Evolutionary conservation across 23 red algal genomes (phyloP).

Genomic region (Gracilaria domingensis): DNA sequence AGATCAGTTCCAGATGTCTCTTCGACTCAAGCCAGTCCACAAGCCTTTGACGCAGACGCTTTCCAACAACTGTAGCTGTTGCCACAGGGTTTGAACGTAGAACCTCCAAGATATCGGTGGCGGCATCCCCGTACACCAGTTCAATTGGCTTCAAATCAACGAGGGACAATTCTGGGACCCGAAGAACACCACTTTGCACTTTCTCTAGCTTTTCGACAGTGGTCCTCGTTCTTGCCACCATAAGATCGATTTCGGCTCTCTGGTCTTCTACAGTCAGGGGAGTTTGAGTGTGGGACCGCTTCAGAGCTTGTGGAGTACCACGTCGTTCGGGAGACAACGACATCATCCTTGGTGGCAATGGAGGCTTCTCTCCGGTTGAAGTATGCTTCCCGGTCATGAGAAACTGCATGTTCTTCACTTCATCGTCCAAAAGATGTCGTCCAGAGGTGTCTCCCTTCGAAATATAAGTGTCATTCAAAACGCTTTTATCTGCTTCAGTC

Average conservation of each 20-base stretch:
- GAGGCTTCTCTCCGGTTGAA: neutral
- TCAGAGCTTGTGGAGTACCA: conserved; percentile 22
- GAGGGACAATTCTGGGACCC: neutral
- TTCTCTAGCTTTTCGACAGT: conserved; percentile 25
- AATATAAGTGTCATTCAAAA: conserved; percentile 47
- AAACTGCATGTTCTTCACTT: neutral
- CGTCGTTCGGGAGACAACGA: neutral
- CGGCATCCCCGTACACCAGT: conserved; percentile 38
- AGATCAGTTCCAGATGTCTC: conserved; percentile 48
- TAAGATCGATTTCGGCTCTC: conserved; percentile 39
- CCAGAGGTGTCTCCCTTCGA: conserved; percentile 19
- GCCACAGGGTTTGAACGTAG: conserved; percentile 40
- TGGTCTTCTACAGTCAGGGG: conserved; percentile 52
- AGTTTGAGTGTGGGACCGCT: neutral
- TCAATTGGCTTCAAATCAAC: conserved; percentile 72
- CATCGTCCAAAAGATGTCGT: conserved; percentile 11
- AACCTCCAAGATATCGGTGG: conserved; percentile 52
- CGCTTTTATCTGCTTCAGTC: conserved; percentile 29
- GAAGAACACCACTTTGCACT: conserved; percentile 13
- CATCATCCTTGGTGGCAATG: neutral
- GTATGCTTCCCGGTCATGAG: neutral
- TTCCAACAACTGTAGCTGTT: conserved; percentile 36
- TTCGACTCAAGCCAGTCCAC: conserved; percentile 47
- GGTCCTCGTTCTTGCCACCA: conserved; percentile 4
- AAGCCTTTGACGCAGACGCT: conserved; percentile 38